These are phyloP conservation scores for Thraustochytrium striatum DNA, from an alignment of 352 stramenopile species.

Conservation along the genomic window DNA sequence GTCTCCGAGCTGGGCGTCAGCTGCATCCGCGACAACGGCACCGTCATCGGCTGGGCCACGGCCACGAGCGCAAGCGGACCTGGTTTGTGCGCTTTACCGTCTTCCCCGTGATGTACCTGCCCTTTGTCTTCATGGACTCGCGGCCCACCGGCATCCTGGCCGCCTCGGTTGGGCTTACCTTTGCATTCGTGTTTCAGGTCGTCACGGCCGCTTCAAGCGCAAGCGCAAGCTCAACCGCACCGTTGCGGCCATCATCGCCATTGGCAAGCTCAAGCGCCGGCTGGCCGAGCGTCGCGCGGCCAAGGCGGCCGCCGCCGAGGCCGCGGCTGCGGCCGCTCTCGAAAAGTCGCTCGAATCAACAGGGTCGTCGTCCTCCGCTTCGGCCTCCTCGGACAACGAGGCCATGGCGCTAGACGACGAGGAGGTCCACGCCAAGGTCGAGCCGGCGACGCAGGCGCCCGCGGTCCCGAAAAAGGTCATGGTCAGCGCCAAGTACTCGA, in stretches of 20 bases:
- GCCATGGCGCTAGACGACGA: too few relatives aligned
- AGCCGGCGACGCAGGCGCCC: too few relatives aligned
- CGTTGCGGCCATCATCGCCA: slow-evolving; percentile 29
- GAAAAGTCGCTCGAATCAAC: too few relatives aligned
- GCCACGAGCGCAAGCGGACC: slow-evolving; percentile 15
- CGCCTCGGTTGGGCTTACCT: not conserved
- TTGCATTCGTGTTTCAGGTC: slow-evolving; percentile 11
- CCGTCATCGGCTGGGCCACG: too few relatives aligned
- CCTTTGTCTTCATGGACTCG: not conserved
- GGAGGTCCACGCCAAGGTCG: too few relatives aligned
- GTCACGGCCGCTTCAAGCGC: slow-evolving; percentile 27
- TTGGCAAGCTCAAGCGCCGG: slow-evolving; percentile 27
- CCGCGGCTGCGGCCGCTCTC: too few relatives aligned
- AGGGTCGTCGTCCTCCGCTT: too few relatives aligned
- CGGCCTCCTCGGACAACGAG: too few relatives aligned
- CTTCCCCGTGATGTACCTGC: not conserved
- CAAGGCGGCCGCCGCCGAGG: too few relatives aligned
- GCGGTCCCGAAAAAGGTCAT: too few relatives aligned
- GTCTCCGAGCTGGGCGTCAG: not conserved
- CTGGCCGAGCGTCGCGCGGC: not conserved
- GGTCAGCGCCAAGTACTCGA: too few relatives aligned
- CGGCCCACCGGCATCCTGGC: not conserved
- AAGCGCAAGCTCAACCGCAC: slow-evolving; percentile 43
- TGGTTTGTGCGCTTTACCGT: slow-evolving; percentile 14
- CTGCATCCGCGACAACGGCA: too few relatives aligned